These are phyloP conservation scores for Coemansia sp. DNA, from an alignment of 192 early-diverging fungal species.

Conservation along the genomic window DNA sequence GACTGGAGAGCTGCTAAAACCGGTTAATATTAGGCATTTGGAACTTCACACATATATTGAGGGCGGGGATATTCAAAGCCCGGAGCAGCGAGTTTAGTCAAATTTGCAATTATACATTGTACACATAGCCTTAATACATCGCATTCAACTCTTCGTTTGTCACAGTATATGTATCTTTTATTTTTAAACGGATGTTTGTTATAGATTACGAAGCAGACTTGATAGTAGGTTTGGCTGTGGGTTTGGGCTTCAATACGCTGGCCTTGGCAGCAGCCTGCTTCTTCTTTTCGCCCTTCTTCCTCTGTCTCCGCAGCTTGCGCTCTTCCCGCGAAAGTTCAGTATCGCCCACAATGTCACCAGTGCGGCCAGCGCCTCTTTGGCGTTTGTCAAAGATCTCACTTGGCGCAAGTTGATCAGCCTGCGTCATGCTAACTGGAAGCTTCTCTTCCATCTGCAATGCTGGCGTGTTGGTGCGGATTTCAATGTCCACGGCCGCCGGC, in stretches of 20 bases:
- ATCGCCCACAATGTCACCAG: constrained; percentile 68
- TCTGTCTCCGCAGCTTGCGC: constrained; percentile 67
- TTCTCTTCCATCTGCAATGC: constrained; percentile 95
- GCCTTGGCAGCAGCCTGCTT: constrained; percentile 31
- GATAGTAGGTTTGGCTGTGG: neutral
- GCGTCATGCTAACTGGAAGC: constrained; percentile 80
- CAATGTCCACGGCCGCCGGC: constrained; percentile 73
- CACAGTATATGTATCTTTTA: neutral
- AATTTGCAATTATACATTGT: neutral
- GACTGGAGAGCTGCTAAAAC: constrained; percentile 49
- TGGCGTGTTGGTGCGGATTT: constrained; percentile 73
- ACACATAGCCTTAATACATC: neutral
- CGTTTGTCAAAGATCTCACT: constrained; percentile 88
- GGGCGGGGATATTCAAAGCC: too few relatives aligned
- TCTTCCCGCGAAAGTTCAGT: constrained; percentile 77
- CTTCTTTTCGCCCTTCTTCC: constrained; percentile 67
- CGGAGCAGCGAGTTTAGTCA: neutral
- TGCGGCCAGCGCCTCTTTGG: constrained; percentile 43
- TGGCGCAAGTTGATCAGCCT: constrained; percentile 80
- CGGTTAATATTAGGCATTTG: constrained; percentile 21
- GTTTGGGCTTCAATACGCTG: constrained; percentile 4
- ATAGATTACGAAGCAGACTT: constrained; percentile 2
- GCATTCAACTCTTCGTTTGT: too few relatives aligned
- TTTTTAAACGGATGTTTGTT: neutral
- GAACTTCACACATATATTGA: constrained; percentile 9